Base-by-base conservation (phyloP, 495 filamentous ascomycete species). In the Ascobolus immersus region DNA sequence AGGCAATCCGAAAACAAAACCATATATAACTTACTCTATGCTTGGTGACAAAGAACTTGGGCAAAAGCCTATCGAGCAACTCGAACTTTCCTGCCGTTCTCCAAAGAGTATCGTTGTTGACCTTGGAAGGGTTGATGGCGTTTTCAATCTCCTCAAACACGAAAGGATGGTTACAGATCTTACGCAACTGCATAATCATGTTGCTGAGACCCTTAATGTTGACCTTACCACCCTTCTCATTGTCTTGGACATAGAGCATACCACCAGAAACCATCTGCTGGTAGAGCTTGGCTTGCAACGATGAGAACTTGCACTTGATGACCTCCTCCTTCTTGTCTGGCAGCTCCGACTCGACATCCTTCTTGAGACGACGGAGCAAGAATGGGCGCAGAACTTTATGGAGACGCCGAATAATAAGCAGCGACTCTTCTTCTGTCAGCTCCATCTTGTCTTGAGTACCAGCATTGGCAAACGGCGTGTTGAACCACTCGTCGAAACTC, bases 401-500 rank as follows among this genome's bases (percentile, higher is more conserved):
- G 39, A 96, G 62, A 58, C 86, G 84, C 49, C 82, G 77, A 64
- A 96, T 96, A 44, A 96, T 78, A 40, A 96, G 77, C 54, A 96
- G 64, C 48, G 90, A 78, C 53, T 96, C 89, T 89, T 96, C 86
- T 80, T 96, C 86, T 8, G 75, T 84, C 36, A 96, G 61, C 37
- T 92, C 84, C 77, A 96, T 96, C 58, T 84, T 91, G 48, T 96
- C 86, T 51, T 93, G 81, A 30, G 76, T 73, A 54, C 86, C 86
- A 7, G 89, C 94, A 53, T 96, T 96, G 32, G 89, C 89, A 51
- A 96, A 96, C 0, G 86, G 86, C 2, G 86, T 94, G 53, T 93
- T 94, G 63, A 96, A 96, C 86, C 86, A 96, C 52, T 96, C 86
- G 52, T 96, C 86, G 45, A 96, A 96, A 6, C 81, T 91, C 55